Base-by-base conservation (phyloP, 2,329 filamentous ascomycete genomes). In the Pseudogymnoascus verrucosus region DNA sequence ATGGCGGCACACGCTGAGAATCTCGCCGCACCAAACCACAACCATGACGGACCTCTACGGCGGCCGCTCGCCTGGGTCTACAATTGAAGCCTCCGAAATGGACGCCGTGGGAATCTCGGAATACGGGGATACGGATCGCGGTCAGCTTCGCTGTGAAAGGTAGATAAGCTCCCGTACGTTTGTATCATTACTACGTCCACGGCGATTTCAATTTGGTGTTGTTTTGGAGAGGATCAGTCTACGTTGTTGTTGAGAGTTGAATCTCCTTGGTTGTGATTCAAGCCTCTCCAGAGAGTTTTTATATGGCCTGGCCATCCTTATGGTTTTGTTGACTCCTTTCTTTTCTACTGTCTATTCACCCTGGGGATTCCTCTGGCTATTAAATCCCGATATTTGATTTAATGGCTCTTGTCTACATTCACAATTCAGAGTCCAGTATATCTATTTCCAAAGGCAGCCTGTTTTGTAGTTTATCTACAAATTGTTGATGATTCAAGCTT, bases 41-140 rank as follows among this genome's bases (percentile, higher is more conserved):
- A 21, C 42, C 39, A 70, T 67, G 67, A 66, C 64, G 57, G 68
- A 69, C 37, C 57, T 39, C 19, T 62, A 63, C 36, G 62, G 62
- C 14, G 67, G 65, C 34, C 63, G 64, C 19, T 67, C 67, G 31
- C 69, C 70, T 7, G 71, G 64, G 51, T 73, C 70, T 8, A 73
- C 72, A 5, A 70, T 72, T 36, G 69, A 67, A 39, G 67, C 69
- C 60, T 72, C 71, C 31, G 71, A 74, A 47, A 62, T 70, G 62
- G 71, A 72, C 28, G 71, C 21, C n/a, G 4, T 19, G 28, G 16
- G 47, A 54, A 31, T 54, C 26, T 26, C 14, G 7, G 2, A 5
- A 54, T 31, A 54, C 8, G 14, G 47, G 10, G 26, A 31, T 54
- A 31, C 47, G 4, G 23, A 23, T 16, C 23, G 14, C 47, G 23